Evolutionary conservation across 495 filamentous ascomycete genomes (phyloP).

Genomic region (Lindgomyces ingoldianus): DNA sequence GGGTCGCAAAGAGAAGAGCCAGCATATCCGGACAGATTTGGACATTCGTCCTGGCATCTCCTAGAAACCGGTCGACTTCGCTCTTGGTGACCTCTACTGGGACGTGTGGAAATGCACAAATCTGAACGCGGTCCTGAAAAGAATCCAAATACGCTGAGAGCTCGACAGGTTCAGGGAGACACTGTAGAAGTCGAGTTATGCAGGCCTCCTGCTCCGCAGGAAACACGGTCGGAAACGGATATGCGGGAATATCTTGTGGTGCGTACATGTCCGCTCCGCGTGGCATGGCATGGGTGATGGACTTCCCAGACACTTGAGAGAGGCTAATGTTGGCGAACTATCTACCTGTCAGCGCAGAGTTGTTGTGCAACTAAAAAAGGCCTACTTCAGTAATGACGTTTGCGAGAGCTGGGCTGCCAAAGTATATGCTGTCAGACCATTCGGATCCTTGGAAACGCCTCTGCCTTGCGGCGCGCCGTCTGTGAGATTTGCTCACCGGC

Average conservation of each 20-base stretch:
- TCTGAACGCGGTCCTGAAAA: slow-evolving; percentile 49
- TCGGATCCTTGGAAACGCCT: slow-evolving; percentile 44
- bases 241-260: slow-evolving; percentile 36
- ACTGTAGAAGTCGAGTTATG: slow-evolving; percentile 39
- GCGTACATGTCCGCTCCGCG: slow-evolving; percentile 48
- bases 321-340: slow-evolving; percentile 47
- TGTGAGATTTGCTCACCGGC: slow-evolving; percentile 1
- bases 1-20: slow-evolving; percentile 51
- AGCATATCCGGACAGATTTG: slow-evolving; percentile 50
- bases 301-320: slow-evolving; percentile 29
- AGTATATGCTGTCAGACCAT: slow-evolving; percentile 48
- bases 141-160: slow-evolving; percentile 46
- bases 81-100: slow-evolving; percentile 47
- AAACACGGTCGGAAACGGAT: slow-evolving; percentile 48
- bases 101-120: slow-evolving; percentile 50
- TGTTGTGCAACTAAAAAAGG: background rate
- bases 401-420: slow-evolving; percentile 48
- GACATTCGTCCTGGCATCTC: slow-evolving; percentile 47
- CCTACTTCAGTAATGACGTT: slow-evolving; percentile 49
- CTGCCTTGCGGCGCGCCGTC: slow-evolving; percentile 37
- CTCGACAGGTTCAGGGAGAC: slow-evolving; percentile 44
- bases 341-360: slow-evolving; percentile 6
- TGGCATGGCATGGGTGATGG: slow-evolving; percentile 44
- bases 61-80: slow-evolving; percentile 50
- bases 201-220: slow-evolving; percentile 38